Evolutionary conservation across 805 yeast genomes (phyloP), one percentile per base, ranked within the genome.

Genomic region (Vanderwaltozyma polyspora): DNA sequence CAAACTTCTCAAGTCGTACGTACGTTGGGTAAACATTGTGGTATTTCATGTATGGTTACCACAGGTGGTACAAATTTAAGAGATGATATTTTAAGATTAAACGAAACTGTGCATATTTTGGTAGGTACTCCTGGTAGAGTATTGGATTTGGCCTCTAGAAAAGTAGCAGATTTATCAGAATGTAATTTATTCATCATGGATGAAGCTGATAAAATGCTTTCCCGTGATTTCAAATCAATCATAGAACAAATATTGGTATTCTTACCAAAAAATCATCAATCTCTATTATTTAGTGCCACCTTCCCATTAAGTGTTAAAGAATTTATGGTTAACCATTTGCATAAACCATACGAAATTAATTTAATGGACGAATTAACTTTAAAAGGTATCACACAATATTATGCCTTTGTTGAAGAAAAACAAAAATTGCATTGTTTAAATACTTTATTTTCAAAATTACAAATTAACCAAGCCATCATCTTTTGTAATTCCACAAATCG

Each of bases 41-140:
- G 86, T 22, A 68, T 86, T 45, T 79, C 87, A 56, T 85, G 91
- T 54, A 89, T 91, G 97, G 96, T 89, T 37, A 80, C 97, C 61
- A 91, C 97, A 10, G 98, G 98, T 60, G 98, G 98, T 55, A 91
- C 98, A 30, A 74, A 80, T 38, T 68, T 91, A 46, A 79, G 81
- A 62, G 98, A 91, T 63, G 98, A 91, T 62, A 89, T 91, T 51
- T 60, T 91, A 51, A 79, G 98, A 68, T 69, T 91, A 50, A 75
- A 82, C 51, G 97, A 89, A 33, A 79, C 94, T 10, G 96, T 91
- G 25, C 97, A 91, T 59, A 74, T 91, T 28, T 65, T 91, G 40
- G 98, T 91, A 28, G 98, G 96, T 45, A 91, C 98, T 23, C 97
- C 97, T 3, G 98, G 98, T 49, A 79, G 98, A 68, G 87, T 91